Evolutionary conservation across 768 basidiomycete species (phyloP).

Genomic region (Hemileccinum rubropunctum): DNA sequence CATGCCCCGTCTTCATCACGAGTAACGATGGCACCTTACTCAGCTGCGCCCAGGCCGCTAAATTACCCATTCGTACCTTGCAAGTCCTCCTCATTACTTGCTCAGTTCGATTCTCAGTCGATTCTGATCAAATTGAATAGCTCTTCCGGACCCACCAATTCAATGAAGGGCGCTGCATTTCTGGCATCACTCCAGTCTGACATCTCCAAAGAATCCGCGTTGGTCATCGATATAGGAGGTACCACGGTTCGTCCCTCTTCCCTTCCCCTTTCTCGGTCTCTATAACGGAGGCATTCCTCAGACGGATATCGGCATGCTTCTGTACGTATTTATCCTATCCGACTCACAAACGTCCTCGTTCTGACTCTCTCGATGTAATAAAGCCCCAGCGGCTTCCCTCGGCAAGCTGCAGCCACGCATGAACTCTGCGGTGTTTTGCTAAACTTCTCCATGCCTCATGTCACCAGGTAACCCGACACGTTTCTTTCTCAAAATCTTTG

Average conservation of each 20-base stretch:
- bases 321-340: conserved; percentile 27
- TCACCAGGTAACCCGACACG: conserved; percentile 32
- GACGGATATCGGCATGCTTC: conserved; percentile 61
- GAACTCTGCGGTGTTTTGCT: conserved; percentile 59
- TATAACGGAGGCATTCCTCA: conserved; percentile 15
- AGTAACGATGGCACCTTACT: conserved; percentile 60
- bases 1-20: conserved; percentile 54
- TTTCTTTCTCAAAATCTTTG: background rate
- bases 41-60: conserved; percentile 46
- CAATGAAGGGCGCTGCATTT: conserved; percentile 67
- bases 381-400: conserved; percentile 54
- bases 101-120: background rate
- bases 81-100: conserved; percentile 25
- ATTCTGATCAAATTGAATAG: conserved; percentile 14
- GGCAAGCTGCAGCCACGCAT: conserved; percentile 60
- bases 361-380: conserved; percentile 11
- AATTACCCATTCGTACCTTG: conserved; percentile 61
- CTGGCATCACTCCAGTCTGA: conserved; percentile 43
- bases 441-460: conserved; percentile 61
- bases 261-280: conserved; percentile 5
- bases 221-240: conserved; percentile 65
- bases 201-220: conserved; percentile 35
- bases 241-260: conserved; percentile 43
- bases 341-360: background rate
- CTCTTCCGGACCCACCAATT: conserved; percentile 62